These are phyloP conservation scores for Croton laevigatus DNA, from an alignment of 441 rosid genomes.

Conservation along the genomic window DNA sequence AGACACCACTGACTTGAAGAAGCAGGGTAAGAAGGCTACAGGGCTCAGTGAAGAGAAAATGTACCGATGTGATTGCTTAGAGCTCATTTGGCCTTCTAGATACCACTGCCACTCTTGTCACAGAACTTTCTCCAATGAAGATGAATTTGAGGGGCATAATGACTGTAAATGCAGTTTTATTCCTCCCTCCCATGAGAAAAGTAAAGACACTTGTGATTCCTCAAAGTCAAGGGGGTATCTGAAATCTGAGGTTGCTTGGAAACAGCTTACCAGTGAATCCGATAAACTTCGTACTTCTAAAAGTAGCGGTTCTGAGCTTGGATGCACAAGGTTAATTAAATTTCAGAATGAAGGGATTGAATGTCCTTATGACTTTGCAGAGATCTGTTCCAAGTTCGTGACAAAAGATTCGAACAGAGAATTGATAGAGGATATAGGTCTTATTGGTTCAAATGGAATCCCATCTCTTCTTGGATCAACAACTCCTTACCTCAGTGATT, in stretches of 20 bases:
- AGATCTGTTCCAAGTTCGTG: conserved; percentile 44
- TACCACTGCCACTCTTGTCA: conserved; percentile 50
- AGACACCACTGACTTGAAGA: conserved; percentile 25
- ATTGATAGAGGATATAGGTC: conserved; percentile 52
- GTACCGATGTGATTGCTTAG: conserved; percentile 46
- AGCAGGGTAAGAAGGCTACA: conserved; percentile 51
- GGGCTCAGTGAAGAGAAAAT: conserved; percentile 26
- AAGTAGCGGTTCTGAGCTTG: conserved; percentile 38
- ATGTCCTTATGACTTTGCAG: conserved; percentile 44
- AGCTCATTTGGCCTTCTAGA: conserved; percentile 46
- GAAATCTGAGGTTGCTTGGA: conserved; percentile 31
- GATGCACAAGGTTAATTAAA: conserved; percentile 49
- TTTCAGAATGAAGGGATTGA: conserved; percentile 42
- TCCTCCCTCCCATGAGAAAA: conserved; percentile 41
- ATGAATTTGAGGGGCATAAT: conserved; percentile 40
- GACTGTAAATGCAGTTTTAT: conserved; percentile 35
- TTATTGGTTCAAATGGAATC: conserved; percentile 51
- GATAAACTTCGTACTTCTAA: conserved; percentile 34
- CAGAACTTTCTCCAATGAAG: conserved; percentile 32
- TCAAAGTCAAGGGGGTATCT: conserved; percentile 41
- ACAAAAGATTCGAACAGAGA: conserved; percentile 43
- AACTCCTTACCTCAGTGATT: conserved; percentile 34
- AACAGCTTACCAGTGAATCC: conserved; percentile 30
- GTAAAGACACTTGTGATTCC: conserved; percentile 39
- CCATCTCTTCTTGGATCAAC: conserved; percentile 39